phyloP scores from a whole-genome alignment of 2,329 filamentous ascomycete genomes.

The Epichloe sibirici region DNA sequence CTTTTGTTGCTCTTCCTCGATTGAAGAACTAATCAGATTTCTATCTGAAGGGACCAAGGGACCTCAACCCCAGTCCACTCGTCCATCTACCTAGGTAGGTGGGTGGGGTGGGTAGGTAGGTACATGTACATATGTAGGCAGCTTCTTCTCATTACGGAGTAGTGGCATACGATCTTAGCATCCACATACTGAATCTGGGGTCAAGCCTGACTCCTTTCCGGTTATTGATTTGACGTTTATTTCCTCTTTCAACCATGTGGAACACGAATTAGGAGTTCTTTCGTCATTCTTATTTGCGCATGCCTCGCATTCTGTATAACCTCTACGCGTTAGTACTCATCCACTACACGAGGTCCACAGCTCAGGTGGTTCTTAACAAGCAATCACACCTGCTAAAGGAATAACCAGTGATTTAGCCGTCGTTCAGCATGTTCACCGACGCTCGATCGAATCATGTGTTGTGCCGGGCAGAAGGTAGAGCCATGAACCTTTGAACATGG shows the following conservation, averaged over 20 bases:
- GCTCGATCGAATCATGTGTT: not conserved
- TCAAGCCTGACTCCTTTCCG: not conserved
- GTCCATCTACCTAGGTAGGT: not conserved
- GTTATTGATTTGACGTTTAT: not conserved
- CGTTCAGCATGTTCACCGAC: not conserved
- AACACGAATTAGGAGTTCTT: not conserved
- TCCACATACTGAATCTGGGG: not conserved
- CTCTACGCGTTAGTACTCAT: not conserved
- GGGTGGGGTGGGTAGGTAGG: too few species aligned
- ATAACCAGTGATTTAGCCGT: not conserved
- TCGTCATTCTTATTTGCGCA: not conserved
- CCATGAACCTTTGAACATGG: not conserved
- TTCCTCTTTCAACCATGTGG: not conserved
- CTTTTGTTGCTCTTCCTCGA: not conserved
- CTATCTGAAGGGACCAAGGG: too few species aligned
- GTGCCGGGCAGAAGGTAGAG: not conserved
- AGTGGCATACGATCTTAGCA: not conserved
- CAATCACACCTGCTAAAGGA: not conserved
- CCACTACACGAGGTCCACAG: not conserved
- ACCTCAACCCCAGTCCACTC: not conserved
- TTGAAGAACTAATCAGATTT: not conserved
- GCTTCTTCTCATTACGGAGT: not conserved
- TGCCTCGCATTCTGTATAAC: not conserved
- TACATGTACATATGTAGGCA: not conserved
- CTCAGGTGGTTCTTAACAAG: not conserved